phyloP scores from a whole-genome alignment of 352 stramenopile species.

The Pythium graminicola region DNA sequence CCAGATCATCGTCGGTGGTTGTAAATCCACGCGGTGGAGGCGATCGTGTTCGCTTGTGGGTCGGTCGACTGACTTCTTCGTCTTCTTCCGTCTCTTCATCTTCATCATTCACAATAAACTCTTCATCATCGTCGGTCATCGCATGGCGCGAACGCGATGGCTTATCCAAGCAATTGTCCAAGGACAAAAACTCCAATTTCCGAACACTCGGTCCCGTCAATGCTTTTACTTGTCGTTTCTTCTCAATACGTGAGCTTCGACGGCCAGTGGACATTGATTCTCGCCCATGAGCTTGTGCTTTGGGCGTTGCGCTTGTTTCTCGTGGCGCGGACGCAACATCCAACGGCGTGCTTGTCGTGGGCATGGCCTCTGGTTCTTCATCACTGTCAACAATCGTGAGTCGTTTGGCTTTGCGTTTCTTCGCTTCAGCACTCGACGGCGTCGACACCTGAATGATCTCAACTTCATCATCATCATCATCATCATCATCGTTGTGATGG shows the following conservation, averaged over 20 bases:
- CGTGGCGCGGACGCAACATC: too few species aligned
- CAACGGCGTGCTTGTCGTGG: too few species aligned
- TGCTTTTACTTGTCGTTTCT: conserved; percentile 46
- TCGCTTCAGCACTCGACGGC: conserved; percentile 21
- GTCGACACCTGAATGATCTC: conserved; percentile 38
- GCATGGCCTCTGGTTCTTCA: conserved; percentile 14
- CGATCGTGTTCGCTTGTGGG: neutral
- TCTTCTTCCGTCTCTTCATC: conserved; percentile 13
- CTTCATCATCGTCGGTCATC: conserved; percentile 23
- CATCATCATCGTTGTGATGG: conserved; percentile 23
- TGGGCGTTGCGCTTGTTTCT: too few species aligned
- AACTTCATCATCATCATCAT: conserved; percentile 51
- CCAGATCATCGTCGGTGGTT: conserved; percentile 59
- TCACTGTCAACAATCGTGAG: conserved; percentile 53
- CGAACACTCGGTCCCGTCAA: conserved; percentile 22
- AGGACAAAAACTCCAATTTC: conserved; percentile 52
- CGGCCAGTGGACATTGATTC: conserved; percentile 33
- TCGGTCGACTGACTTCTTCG: neutral
- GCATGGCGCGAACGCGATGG: neutral
- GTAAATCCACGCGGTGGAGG: conserved; percentile 23
- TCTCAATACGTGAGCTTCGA: conserved; percentile 56
- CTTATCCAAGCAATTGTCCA: conserved; percentile 62
- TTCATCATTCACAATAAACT: conserved; percentile 32
- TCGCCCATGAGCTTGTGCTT: too few species aligned
- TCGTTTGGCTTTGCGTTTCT: conserved; percentile 22